Base-by-base conservation (phyloP, 2,329 filamentous ascomycete species). In the Phialophora expanda region DNA sequence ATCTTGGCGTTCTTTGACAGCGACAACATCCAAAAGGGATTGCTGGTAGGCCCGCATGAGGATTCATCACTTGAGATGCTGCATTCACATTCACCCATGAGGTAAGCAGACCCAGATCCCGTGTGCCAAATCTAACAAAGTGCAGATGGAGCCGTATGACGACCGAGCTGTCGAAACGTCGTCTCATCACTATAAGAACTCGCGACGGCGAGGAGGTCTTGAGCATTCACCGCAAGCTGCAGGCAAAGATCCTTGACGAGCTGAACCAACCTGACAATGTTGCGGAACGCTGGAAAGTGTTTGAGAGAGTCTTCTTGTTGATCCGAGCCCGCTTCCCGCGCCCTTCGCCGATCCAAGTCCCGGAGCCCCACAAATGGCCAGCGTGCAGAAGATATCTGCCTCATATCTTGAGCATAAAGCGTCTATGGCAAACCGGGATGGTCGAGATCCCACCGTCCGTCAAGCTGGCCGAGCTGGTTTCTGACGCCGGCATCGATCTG, bases 401-500 rank as follows among this genome's bases (percentile, higher is more conserved):
- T 22, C 55, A 57, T 7, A 20, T 44, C 12, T 41, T 44, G 55
- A 57, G 55, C 12, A 41, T 41, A 17, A 41, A 41, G 34, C 34
- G 34, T 4, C 14, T 41, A 41, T 41, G 34, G 34, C 34, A 41
- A 17, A 41, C 34, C 14, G 34, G 34, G 2, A 14, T 41, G 6
- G 34, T 41, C 14, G 34, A 41, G 4, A 17, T 41, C 14, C 34
- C 34, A 41, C 34, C 34, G 34, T 57, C 55, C 8, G 34, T 57
- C 55, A 44, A 57, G 55, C 9, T 57, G 14, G 55, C 55, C 26
- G 28, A 30, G 55, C 55, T 57, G n/a, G 24, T 57, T 20, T 57
- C 55, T n/a, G 55, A 57, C 34, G 55, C 55, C 11, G 55, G 55
- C 14, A 57, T 57, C 28, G 34, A 57, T 41, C 55, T 41, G 32